phyloP scores from a whole-genome alignment of 257 asterid genomes.

The Forsythia suspensa region DNA sequence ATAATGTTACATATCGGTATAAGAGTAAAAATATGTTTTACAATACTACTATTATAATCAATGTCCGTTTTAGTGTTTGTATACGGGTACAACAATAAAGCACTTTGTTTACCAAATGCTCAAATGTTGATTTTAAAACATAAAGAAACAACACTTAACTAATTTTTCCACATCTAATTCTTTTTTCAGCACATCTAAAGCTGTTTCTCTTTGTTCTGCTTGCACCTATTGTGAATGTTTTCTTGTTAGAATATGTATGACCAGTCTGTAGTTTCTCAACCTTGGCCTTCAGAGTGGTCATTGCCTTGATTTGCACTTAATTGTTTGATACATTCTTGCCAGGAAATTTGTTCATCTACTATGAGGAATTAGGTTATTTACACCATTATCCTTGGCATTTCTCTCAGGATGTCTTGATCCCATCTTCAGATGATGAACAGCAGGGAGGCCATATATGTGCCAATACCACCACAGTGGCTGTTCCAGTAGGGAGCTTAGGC shows the following conservation, averaged over 20 bases:
- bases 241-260: neutral
- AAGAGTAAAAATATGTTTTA: too few relatives aligned
- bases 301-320: neutral
- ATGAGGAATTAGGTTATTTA: neutral
- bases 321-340: neutral
- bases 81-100: too few relatives aligned
- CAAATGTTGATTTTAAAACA: too few relatives aligned
- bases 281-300: neutral
- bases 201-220: neutral
- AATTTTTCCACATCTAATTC: too few relatives aligned
- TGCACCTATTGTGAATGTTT: neutral
- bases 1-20: too few relatives aligned
- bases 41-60: too few relatives aligned
- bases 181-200: too few relatives aligned
- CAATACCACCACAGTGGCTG: conserved; percentile 24
- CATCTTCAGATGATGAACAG: conserved; percentile 33
- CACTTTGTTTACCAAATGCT: too few relatives aligned
- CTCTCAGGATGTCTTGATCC: conserved; percentile 47
- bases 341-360: neutral
- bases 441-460: conserved; percentile 23
- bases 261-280: neutral
- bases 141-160: too few relatives aligned
- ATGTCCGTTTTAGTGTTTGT: too few relatives aligned
- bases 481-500: conserved; percentile 23
- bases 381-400: conserved; percentile 12